phyloP scores from a whole-genome alignment of 2,329 filamentous ascomycete species.

The Beauveria sp. region DNA sequence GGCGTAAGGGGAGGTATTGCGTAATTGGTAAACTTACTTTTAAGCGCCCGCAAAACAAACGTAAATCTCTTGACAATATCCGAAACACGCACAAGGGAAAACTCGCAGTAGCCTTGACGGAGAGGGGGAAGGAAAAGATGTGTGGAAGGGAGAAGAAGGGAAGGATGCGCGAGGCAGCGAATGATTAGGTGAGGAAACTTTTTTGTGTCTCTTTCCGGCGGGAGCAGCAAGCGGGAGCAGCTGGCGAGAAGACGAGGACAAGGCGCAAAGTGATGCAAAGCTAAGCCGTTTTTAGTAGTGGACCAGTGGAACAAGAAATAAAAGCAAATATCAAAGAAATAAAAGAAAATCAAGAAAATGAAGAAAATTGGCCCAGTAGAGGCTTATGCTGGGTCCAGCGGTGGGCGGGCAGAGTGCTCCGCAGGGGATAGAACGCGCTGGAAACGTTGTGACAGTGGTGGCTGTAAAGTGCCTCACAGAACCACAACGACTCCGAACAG shows the following conservation, averaged over 20 bases:
- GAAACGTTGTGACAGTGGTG: background rate
- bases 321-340: background rate
- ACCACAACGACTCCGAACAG: background rate
- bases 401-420: background rate
- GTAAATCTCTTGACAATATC: slow-evolving; percentile 35
- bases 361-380: background rate
- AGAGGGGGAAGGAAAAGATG: slow-evolving; percentile 24
- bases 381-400: background rate
- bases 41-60: slow-evolving; percentile 44
- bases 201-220: slow-evolving; percentile 21
- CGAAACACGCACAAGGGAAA: slow-evolving; percentile 42
- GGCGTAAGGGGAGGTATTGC: background rate
- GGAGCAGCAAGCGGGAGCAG: background rate
- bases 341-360: background rate
- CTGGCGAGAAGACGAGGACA: background rate
- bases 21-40: slow-evolving; percentile 38
- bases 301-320: background rate
- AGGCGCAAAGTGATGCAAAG: background rate
- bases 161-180: slow-evolving; percentile 10
- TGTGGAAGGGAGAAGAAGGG: slow-evolving; percentile 16
- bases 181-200: slow-evolving; percentile 20
- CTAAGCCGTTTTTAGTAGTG: background rate
- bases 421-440: background rate
- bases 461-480: background rate
- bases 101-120: slow-evolving; percentile 29